Evolutionary conservation across 805 yeast species (phyloP), one percentile per base, ranked within the genome.

Genomic region (Teunomyces kruisii): DNA sequence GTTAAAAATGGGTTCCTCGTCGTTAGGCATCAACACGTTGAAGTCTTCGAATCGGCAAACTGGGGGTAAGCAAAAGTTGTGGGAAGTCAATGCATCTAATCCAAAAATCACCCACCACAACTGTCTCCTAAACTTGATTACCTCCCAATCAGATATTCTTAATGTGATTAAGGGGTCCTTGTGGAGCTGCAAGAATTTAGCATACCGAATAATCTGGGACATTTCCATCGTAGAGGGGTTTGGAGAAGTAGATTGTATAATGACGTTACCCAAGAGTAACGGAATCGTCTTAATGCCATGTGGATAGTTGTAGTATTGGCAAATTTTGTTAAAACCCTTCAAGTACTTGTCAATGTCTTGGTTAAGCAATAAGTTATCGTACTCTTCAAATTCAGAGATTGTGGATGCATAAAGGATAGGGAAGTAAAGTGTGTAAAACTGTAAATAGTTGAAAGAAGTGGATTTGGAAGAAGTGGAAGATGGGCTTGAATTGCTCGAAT

Each of bases 51-150:
- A 61, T 45, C 67, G 64, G 47, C 83, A 77, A 28, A 78, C 68
- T 1, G 86, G 86, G 0, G 80, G 74, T 27, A 78, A 58, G 55
- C 80, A 73, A 40, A 76, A 76, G 49, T 80, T 79, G 46, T 79
- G 74, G 31, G 84, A 74, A 7, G 81, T 76, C 47, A 78, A 67
- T 3, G 79, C 73, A 57, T 82, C 88, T 48, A 82, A 60, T 22
- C 79, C 78, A 49, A 80, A 80, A 6, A 82, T 77, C 31, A 80
- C 81, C 86, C 86, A 82, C 86, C 86, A 82, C n/a, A 82, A 57
- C 43, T 80, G 56, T 56, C 86, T 68, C 58, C 83, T 67, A 39
- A 74, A 67, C 48, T 79, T 81, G 6, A 81, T 72, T 16, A 73
- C 66, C 42, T 70, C 72, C 56, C 70, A 64, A 49, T 79, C 78